Evolutionary conservation across 2,329 filamentous ascomycete species (phyloP).

Genomic region (Cladobotryum protrusum): DNA sequence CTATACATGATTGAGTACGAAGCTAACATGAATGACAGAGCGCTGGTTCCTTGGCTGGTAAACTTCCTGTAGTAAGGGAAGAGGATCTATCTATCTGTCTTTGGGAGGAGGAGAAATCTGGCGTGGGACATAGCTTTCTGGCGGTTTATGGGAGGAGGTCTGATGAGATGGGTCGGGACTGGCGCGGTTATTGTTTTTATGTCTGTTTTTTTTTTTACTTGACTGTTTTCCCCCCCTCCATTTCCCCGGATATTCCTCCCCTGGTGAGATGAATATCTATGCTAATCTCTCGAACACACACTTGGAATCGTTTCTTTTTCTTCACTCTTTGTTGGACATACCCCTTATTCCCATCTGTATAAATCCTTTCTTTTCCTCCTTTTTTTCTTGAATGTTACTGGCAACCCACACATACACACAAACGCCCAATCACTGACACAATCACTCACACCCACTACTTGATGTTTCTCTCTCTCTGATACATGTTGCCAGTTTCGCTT

Average conservation of each 20-base stretch:
- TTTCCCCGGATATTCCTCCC: background rate
- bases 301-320: conserved; percentile 1
- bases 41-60: conserved; percentile 46
- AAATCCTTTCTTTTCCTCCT: background rate
- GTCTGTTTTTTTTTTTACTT: conserved; percentile 5
- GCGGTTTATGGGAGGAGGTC: conserved; percentile 7
- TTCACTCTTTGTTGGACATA: conserved; percentile 8
- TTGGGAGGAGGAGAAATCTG: conserved; percentile 9
- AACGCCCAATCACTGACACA: background rate
- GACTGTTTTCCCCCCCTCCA: background rate
- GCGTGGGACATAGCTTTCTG: conserved; percentile 3
- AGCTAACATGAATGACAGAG: conserved; percentile 26
- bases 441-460: too few relatives aligned
- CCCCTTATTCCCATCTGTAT: background rate
- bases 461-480: too few relatives aligned
- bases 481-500: too few relatives aligned
- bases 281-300: background rate
- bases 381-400: background rate
- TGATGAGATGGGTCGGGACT: conserved; percentile 8
- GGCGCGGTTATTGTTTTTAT: conserved; percentile 10
- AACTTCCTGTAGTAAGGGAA: conserved; percentile 37
- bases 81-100: conserved; percentile 5
- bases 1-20: background rate
- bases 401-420: background rate
- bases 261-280: conserved; percentile 6